These are phyloP conservation scores for Sideroxylon spinosum DNA, from an alignment of 179 eudicot species.

Conservation along the genomic window DNA sequence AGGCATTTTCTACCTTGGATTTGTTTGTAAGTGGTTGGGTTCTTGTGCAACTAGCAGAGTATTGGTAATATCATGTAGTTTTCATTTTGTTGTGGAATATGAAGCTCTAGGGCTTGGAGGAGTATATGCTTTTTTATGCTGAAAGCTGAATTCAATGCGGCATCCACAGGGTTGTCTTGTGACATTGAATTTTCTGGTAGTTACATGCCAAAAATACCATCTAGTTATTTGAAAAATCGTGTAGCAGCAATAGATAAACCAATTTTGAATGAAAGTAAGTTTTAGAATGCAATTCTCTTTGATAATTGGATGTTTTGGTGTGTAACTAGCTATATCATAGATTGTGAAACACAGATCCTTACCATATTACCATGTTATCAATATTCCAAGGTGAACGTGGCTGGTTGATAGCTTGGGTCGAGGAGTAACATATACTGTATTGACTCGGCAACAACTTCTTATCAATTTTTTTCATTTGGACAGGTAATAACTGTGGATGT, in stretches of 20 bases:
- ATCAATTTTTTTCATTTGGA: neutral
- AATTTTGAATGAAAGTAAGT: neutral
- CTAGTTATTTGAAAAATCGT: neutral
- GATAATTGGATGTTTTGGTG: no score
- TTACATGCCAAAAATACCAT: neutral
- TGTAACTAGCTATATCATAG: neutral
- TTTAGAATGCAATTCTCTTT: neutral
- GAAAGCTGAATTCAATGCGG: neutral
- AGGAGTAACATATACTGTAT: neutral
- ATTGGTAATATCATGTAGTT: neutral
- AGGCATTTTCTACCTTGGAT: neutral
- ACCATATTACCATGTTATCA: no score
- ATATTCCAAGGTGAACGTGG: neutral
- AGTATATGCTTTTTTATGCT: neutral
- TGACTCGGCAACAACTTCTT: neutral
- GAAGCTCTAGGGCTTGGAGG: neutral
- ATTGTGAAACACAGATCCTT: neutral
- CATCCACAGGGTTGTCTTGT: neutral
- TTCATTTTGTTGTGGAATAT: neutral
- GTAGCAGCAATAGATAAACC: neutral
- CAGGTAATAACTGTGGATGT: neutral
- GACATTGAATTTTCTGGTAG: neutral
- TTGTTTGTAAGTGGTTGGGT: neutral
- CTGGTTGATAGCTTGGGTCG: constrained; percentile 1
- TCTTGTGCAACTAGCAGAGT: neutral